phyloP scores from a whole-genome alignment of 1,284 basidiomycete species.

The Naganishia albida region DNA sequence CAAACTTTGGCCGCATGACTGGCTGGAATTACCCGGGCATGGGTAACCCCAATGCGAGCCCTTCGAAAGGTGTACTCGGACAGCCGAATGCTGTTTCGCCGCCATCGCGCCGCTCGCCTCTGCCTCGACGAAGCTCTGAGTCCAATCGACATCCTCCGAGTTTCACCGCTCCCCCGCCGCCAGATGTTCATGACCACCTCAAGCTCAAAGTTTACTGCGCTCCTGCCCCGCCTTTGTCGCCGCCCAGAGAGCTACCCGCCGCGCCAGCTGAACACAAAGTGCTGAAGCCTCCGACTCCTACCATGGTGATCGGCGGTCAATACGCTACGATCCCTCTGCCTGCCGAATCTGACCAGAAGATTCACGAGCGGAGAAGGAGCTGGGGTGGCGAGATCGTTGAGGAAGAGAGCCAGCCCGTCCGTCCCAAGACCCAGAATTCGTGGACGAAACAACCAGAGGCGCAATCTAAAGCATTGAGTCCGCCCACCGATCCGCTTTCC shows the following conservation, averaged over 20 bases:
- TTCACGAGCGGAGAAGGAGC: slow-evolving; percentile 45
- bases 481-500: slow-evolving; percentile 36
- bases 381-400: slow-evolving; percentile 41
- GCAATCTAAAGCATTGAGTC: slow-evolving; percentile 2
- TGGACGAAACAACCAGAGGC: slow-evolving; percentile 11
- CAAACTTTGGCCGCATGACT: slow-evolving; percentile 28
- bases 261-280: slow-evolving; percentile 10
- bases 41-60: slow-evolving; percentile 24
- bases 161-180: slow-evolving; percentile 46
- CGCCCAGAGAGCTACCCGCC: slow-evolving; percentile 38
- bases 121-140: slow-evolving; percentile 21
- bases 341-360: slow-evolving; percentile 16
- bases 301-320: slow-evolving; percentile 45
- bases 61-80: slow-evolving; percentile 27
- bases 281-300: slow-evolving; percentile 16
- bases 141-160: slow-evolving; percentile 40
- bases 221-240: slow-evolving; percentile 51
- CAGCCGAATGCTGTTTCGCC: slow-evolving; percentile 20
- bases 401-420: slow-evolving; percentile 2
- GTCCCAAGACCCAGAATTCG: neutral
- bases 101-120: slow-evolving; percentile 10
- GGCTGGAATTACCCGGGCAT: slow-evolving; percentile 32
- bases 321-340: slow-evolving; percentile 41
- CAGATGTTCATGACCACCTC: slow-evolving; percentile 49
- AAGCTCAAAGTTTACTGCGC: slow-evolving; percentile 50